These are phyloP conservation scores for Silene coronaria DNA, from an alignment of 179 eudicot species.

Conservation along the genomic window DNA sequence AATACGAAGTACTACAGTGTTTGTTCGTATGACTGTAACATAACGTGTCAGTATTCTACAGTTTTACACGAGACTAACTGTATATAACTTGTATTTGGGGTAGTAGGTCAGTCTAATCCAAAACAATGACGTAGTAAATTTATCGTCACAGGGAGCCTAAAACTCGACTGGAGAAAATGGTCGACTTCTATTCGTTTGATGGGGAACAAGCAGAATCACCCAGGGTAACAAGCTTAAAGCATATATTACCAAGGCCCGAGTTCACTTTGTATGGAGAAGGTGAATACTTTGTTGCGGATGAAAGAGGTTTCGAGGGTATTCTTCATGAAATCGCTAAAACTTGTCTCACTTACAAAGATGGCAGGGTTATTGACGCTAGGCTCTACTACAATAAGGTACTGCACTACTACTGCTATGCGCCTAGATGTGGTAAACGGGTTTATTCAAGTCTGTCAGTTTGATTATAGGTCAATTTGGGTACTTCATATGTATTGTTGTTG, in stretches of 20 bases:
- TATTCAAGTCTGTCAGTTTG: no score
- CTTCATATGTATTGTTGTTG: no score
- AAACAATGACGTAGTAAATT: not conserved
- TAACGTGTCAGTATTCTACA: no score
- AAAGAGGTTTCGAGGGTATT: constrained; percentile 21
- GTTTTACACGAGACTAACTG: no score
- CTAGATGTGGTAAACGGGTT: no score
- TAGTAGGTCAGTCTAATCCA: no score
- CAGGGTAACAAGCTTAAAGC: constrained; percentile 21
- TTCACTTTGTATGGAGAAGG: not conserved
- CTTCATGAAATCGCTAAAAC: constrained; percentile 20
- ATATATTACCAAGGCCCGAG: constrained; percentile 10
- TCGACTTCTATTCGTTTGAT: constrained; percentile 19
- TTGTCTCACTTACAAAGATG: constrained; percentile 16
- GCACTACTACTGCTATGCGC: no score
- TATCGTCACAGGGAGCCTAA: constrained; percentile 12
- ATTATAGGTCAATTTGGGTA: no score
- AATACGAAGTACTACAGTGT: no score
- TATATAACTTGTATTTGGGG: no score
- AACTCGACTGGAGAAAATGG: constrained; percentile 18
- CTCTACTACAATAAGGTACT: constrained; percentile 21
- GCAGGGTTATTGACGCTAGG: constrained; percentile 8
- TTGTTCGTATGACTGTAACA: no score
- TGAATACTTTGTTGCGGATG: constrained; percentile 22
- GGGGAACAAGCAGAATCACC: constrained; percentile 21